A percentile compares a stretch with the other conserved stretches of the same genome.
Evolutionary conservation across 2,329 filamentous ascomycete species (phyloP).

Genomic region (Penicillium concentricum): DNA sequence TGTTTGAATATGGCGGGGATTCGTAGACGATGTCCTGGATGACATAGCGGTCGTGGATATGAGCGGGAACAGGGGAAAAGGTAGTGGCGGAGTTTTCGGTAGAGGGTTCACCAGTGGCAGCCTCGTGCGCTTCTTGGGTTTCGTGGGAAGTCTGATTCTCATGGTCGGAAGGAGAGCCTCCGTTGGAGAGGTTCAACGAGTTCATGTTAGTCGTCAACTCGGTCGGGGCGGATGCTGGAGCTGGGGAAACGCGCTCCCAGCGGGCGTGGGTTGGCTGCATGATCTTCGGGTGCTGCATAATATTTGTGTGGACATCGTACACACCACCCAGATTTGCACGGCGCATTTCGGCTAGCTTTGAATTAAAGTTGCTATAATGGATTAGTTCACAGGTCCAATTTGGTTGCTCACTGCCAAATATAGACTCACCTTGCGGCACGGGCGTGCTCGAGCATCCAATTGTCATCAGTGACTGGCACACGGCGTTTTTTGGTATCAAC

Average conservation of each 20-base stretch:
- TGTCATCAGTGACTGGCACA: constrained; percentile 85
- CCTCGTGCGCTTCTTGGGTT: constrained; percentile 1
- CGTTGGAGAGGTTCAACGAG: constrained; percentile 36
- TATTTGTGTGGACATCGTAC: constrained; percentile 93
- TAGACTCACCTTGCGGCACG: constrained; percentile 75
- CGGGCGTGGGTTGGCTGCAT: constrained; percentile 88
- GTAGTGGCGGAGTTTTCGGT: constrained; percentile 31
- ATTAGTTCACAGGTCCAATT: constrained; percentile 14
- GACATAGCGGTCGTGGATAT: constrained; percentile 61
- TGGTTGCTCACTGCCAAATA: not conserved
- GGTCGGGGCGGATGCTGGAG: constrained; percentile 28
- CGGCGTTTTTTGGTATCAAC: constrained; percentile 77
- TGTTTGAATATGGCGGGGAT: constrained; percentile 56
- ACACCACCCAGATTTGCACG: constrained; percentile 69
- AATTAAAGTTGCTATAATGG: constrained; percentile 73
- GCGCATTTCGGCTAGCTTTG: constrained; percentile 67
- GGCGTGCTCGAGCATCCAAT: constrained; percentile 96
- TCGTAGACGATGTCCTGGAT: constrained; percentile 62
- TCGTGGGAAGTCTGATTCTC: constrained; percentile 10
- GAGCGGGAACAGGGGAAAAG: constrained; percentile 56
- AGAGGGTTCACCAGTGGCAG: constrained; percentile 4
- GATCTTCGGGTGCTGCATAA: constrained; percentile 79
- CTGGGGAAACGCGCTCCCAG: constrained; percentile 68
- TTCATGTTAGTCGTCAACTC: constrained; percentile 37
- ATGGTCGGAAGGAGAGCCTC: not conserved